Evolutionary conservation across 176 grass and related monocot species (phyloP), one percentile per base, ranked within the genome.

Genomic region (Echinochloa phyllopogon): DNA sequence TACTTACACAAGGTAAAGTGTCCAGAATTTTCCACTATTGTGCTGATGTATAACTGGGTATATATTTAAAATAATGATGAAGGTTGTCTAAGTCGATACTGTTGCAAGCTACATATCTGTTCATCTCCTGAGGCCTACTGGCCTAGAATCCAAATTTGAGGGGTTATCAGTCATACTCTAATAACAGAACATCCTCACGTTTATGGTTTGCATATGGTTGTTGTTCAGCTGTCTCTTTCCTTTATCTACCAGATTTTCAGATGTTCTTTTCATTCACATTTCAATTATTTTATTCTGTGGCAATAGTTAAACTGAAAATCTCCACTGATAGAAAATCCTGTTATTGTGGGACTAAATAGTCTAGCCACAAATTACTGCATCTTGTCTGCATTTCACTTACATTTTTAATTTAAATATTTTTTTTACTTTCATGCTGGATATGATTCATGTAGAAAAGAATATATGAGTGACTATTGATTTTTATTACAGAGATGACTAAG

Each of bases 1-100:
- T 89, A 89, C 82, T 89, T 96, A 18, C 97, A 99, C 84, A 99
- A 99, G 92, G 97, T 99, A 6, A 74, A 74, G 80, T 69, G 51
- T 81, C 53, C 48, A 64, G 3, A 76, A 82, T 49, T 52, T 83
- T 51, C 13, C 25, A 16, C 41, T 58, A 49, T 23, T 45, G 12
- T 8, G 48, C 57, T 69, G 42, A 43, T 59, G 33, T 76, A 38
- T 61, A 69, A 52, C 13, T 50, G 50, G n/a, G n/a, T 90, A 77
- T 86, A 2, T 71, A 25, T 61, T 53, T 77, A 65, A 36, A 82
- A 78, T 27, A 86, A 79, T 16, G 14, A 41, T 5, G 11, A 64
- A 67, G 25, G 76, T 69, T 15, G 8, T 84, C 21, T 23, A 48
- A 81, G 53, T 29, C 58, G 10, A 3, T 6, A 79, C 47, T 61